These are phyloP conservation scores for Aspergillus biplanus DNA, from an alignment of 495 filamentous ascomycete genomes.

Conservation along the genomic window DNA sequence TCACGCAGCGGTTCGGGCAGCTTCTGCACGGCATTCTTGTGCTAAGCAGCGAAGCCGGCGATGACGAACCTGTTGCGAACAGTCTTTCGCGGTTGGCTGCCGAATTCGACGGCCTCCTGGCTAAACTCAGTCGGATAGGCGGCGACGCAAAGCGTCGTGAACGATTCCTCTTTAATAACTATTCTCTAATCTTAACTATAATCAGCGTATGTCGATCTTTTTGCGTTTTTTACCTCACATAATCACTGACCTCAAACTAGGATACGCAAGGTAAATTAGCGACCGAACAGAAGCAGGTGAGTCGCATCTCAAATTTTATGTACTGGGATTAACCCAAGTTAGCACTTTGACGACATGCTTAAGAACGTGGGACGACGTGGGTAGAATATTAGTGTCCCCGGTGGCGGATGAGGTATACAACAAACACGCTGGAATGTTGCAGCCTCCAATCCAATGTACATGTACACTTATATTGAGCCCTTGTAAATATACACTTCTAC, in stretches of 20 bases:
- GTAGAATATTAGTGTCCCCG: slow-evolving; percentile 21
- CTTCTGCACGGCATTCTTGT: slow-evolving; percentile 82
- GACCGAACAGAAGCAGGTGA: slow-evolving; percentile 65
- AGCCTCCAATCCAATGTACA: too few relatives aligned
- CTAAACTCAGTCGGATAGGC: slow-evolving; percentile 66
- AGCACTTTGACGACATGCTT: slow-evolving; percentile 53
- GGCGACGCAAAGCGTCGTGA: slow-evolving; percentile 79
- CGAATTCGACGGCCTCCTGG: slow-evolving; percentile 79
- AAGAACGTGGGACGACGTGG: slow-evolving; percentile 41
- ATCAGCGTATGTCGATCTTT: slow-evolving; percentile 60
- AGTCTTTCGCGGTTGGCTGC: slow-evolving; percentile 74
- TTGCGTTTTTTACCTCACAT: background rate
- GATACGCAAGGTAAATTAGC: slow-evolving; percentile 82
- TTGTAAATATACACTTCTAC: slow-evolving; percentile 1
- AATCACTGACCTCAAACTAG: slow-evolving; percentile 36
- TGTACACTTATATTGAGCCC: too few relatives aligned
- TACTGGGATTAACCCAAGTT: slow-evolving; percentile 10
- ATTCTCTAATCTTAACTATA: slow-evolving; percentile 87
- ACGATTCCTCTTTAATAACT: slow-evolving; percentile 92
- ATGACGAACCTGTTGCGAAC: slow-evolving; percentile 87
- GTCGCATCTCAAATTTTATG: slow-evolving; percentile 1
- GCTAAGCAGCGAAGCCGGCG: slow-evolving; percentile 82
- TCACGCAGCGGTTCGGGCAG: slow-evolving; percentile 92
- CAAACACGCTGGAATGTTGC: too few relatives aligned
- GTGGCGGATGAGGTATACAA: too few relatives aligned